phyloP scores from a whole-genome alignment of 148 eudicot genomes.

The Pharnaceum exiguum region DNA sequence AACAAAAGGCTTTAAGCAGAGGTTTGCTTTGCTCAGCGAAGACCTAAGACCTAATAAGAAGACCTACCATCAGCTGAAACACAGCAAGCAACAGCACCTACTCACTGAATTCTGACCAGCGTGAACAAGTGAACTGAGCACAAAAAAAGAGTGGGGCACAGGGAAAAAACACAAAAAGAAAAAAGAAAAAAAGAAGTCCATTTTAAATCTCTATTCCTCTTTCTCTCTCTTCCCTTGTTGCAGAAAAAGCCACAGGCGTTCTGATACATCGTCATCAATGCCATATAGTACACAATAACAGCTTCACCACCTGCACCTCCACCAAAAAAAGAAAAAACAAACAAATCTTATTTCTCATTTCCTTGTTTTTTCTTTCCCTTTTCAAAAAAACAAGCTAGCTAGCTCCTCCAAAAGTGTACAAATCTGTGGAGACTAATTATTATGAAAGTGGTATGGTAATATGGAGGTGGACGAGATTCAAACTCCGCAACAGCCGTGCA shows the following conservation, averaged over 20 bases:
- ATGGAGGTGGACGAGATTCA: slow-evolving; percentile 87
- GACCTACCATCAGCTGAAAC: slow-evolving; percentile 4
- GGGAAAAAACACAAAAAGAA: neutral
- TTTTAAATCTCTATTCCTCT: neutral
- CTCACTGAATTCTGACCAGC: slow-evolving; percentile 24
- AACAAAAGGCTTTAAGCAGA: slow-evolving; percentile 24
- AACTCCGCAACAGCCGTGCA: slow-evolving; percentile 28
- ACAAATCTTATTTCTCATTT: slow-evolving; percentile 8
- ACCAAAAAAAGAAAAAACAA: neutral
- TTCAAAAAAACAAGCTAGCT: no score
- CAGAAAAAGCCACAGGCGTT: slow-evolving; percentile 22
- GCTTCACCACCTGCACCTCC: slow-evolving; percentile 13
- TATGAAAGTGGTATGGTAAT: slow-evolving; percentile 47
- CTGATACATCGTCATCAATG: slow-evolving; percentile 73
- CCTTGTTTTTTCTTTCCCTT: no score
- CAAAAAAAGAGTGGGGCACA: neutral
- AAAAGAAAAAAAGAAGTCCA: neutral
- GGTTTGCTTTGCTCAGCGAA: no score
- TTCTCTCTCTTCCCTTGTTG: neutral
- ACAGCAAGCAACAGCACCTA: slow-evolving; percentile 6
- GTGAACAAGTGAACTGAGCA: no score
- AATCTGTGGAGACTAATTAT: no score
- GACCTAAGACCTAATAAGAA: no score
- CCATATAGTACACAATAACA: slow-evolving; percentile 36
- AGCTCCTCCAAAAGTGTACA: no score